A percentile compares a stretch with the other conserved stretches of the same genome.
phyloP scores from a whole-genome alignment of 108 stramenopile species.

The Epipyxis sp. region DNA sequence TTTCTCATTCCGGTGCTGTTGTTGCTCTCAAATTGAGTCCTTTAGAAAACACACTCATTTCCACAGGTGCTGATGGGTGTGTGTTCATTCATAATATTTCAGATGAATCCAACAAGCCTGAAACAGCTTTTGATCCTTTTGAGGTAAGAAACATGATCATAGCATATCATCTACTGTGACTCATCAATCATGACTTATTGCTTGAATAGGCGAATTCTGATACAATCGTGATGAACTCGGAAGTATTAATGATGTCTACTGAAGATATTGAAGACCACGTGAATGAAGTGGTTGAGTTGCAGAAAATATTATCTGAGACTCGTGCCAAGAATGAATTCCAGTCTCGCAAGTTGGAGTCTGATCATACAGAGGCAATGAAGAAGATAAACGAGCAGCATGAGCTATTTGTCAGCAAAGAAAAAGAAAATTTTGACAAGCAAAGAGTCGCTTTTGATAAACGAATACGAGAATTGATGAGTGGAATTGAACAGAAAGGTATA shows the following conservation, averaged over 20 bases:
- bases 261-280: constrained; percentile 32
- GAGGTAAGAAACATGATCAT: constrained; percentile 15
- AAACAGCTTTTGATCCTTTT: not conserved
- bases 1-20: constrained; percentile 6
- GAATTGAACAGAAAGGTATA: constrained; percentile 3
- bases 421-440: constrained; percentile 16
- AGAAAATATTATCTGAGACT: not conserved
- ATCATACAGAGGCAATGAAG: constrained; percentile 13
- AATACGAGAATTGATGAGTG: constrained; percentile 8
- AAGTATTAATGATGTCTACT: not conserved
- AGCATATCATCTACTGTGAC: constrained; percentile 10
- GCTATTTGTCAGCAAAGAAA: not conserved
- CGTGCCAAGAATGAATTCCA: constrained; percentile 21
- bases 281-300: not conserved
- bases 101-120: not conserved
- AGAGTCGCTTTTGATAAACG: not conserved
- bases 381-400: constrained; percentile 29
- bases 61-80: constrained; percentile 37
- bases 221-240: constrained; percentile 1
- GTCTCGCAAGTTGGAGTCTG: not conserved
- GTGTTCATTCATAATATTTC: constrained; percentile 36
- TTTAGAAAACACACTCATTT: constrained; percentile 26
- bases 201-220: constrained; percentile 1
- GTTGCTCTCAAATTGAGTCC: not conserved
- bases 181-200: constrained; percentile 22